Percentiles rank a stretch among this genome's conserved stretches.
phyloP scores from a whole-genome alignment of 345 rosid genomes.

The Eucalyptus curtisii region DNA sequence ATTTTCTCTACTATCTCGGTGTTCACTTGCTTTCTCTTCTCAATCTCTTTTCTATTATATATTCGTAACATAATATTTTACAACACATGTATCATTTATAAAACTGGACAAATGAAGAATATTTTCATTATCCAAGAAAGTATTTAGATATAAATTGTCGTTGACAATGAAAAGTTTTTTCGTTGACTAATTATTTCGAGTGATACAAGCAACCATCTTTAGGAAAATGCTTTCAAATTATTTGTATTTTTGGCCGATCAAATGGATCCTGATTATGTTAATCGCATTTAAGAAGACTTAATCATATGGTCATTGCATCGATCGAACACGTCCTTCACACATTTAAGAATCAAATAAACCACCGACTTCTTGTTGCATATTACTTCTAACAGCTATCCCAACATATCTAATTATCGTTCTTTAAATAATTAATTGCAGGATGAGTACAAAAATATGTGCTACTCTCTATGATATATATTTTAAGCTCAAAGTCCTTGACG shows the following conservation, averaged over 20 bases:
- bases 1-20: too few relatives aligned
- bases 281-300: background rate
- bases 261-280: background rate
- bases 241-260: rapidly evolving
- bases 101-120: background rate
- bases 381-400: background rate
- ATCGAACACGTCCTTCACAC: background rate
- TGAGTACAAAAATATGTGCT: background rate
- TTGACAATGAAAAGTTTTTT: background rate
- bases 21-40: too few relatives aligned
- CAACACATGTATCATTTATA: too few relatives aligned
- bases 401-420: background rate
- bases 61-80: too few relatives aligned
- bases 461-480: background rate
- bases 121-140: rapidly evolving
- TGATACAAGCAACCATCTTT: rapidly evolving
- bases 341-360: background rate
- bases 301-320: background rate
- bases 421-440: background rate
- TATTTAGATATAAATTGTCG: background rate
- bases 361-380: background rate
- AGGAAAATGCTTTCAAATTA: background rate
- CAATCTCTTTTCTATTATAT: too few relatives aligned
- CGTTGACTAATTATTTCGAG: background rate
- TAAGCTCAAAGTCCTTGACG: background rate